Conservation (phyloP, 495 filamentous ascomycete genomes). For the Lasiosphaeris hirsuta region DNA sequence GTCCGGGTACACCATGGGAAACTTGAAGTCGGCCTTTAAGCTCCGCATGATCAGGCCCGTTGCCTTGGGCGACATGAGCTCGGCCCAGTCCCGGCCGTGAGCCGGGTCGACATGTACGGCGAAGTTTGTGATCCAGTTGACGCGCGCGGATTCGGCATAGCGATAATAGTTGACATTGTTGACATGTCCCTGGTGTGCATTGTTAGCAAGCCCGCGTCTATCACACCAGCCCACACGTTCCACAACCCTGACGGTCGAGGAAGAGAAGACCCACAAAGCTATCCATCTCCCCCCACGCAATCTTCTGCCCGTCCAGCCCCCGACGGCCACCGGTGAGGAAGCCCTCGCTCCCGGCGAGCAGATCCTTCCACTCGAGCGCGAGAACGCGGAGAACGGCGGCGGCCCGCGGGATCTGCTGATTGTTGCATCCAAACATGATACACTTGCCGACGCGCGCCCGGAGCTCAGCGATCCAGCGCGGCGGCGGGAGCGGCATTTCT, state of each 20-base stretch:
- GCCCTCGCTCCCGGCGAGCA: slow-evolving; percentile 76
- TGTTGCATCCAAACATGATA: slow-evolving; percentile 68
- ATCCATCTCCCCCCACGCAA: slow-evolving; percentile 92
- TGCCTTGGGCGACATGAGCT: slow-evolving; percentile 62
- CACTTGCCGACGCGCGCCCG: slow-evolving; percentile 77
- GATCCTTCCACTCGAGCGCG: slow-evolving; percentile 69
- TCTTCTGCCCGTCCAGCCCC: slow-evolving; percentile 66
- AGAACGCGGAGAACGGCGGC: slow-evolving; percentile 59
- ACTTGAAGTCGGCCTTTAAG: slow-evolving; percentile 86
- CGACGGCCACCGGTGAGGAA: slow-evolving; percentile 66
- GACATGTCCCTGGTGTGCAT: slow-evolving; percentile 60
- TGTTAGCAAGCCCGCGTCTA: not conserved
- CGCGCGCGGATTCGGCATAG: slow-evolving; percentile 80
- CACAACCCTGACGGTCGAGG: not conserved
- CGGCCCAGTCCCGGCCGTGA: slow-evolving; percentile 64
- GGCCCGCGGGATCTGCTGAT: slow-evolving; percentile 59
- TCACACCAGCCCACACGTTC: not conserved
- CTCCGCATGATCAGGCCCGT: slow-evolving; percentile 76
- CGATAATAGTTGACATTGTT: slow-evolving; percentile 65
- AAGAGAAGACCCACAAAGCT: slow-evolving; percentile 40
- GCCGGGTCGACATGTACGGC: slow-evolving; percentile 64
- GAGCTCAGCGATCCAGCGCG: slow-evolving; percentile 74
- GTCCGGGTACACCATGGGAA: slow-evolving; percentile 89
- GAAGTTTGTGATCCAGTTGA: slow-evolving; percentile 80
- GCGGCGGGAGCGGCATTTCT: slow-evolving; percentile 21